Evolutionary conservation across 129 eudicot genomes (phyloP), one percentile per base, ranked within the genome.

Genomic region (Ambrosia artemisiifolia): DNA sequence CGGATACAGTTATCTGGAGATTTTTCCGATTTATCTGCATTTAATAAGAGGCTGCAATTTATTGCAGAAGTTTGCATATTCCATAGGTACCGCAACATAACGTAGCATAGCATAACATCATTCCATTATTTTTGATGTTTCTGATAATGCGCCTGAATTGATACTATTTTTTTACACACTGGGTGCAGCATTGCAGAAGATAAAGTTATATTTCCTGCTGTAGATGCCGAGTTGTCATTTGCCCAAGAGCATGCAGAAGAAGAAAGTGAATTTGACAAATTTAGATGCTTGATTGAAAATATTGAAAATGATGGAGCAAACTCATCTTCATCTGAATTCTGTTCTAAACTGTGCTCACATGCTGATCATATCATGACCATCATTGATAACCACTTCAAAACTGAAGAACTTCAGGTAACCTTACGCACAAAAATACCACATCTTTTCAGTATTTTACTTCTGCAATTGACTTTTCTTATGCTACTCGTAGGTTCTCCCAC

Each of bases 241-340:
- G 92, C 95, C 12, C 88, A 90, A 78, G 98, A 94, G 85, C 98
- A 94, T 80, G 96, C 96, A 32, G 97, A 87, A 86, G 98, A 94
- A 88, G 98, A 94, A 80, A 90, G 88, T 65, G 89, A 90, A 76
- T 94, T 94, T 68, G 87, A 83, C 65, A 94, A 84, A 76, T 85
- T 94, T 70, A 87, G 98, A 74, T 86, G 91, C 72, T 76, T 90
- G 78, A 90, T 94, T 78, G 98, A 90, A 80, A 94, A 75, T 78
- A 88, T 94, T 59, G 92, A 94, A 77, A 84, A 72, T 54, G 96
- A 89, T 66, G 96, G 96, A 78, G 92, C 93, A 63, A 86, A 88
- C 83, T 94, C 97, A 63, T 84, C 90, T 73, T 84, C 87, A n/a
- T 88, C 89, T 59, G 97, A 94, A 71, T 94, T 90, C 76, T 94